These are phyloP conservation scores for Neurospora sp. DNA, from an alignment of 2,329 filamentous ascomycete genomes.

Conservation along the genomic window DNA sequence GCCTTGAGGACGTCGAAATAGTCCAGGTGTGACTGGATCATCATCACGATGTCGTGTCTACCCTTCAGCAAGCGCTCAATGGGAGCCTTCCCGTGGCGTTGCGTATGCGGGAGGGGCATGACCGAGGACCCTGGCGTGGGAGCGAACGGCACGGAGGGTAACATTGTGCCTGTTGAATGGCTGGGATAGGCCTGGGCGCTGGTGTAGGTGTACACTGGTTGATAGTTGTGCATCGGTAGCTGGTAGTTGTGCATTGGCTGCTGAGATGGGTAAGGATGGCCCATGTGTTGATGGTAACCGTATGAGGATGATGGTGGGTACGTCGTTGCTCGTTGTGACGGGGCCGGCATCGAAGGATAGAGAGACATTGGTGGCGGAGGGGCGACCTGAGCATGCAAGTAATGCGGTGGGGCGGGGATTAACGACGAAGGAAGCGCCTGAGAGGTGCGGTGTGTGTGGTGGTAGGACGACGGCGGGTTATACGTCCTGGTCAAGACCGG, in stretches of 20 bases:
- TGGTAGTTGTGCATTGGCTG: not conserved
- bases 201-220: conserved; percentile 5
- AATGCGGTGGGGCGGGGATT: conserved; percentile 10
- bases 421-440: conserved; percentile 6
- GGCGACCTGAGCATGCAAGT: conserved; percentile 6
- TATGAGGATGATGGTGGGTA: conserved; percentile 6
- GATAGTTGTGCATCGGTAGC: conserved; percentile 7
- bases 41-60: conserved; percentile 2
- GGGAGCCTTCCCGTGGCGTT: not conserved
- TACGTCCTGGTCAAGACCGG: conserved; percentile 4
- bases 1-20: conserved; percentile 7
- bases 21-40: conserved; percentile 7
- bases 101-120: not conserved
- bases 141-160: not conserved
- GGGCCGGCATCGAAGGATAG: conserved; percentile 4
- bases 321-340: conserved; percentile 1
- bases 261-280: conserved; percentile 4
- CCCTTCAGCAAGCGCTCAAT: not conserved
- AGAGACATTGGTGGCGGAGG: conserved; percentile 4
- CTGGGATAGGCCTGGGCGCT: conserved; percentile 5
- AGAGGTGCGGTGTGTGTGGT: conserved; percentile 2
- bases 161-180: not conserved
- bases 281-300: conserved; percentile 5
- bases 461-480: conserved; percentile 4
- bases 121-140: not conserved